These are phyloP conservation scores for Cercis canadensis DNA, from an alignment of 306 rosid species.

Conservation along the genomic window DNA sequence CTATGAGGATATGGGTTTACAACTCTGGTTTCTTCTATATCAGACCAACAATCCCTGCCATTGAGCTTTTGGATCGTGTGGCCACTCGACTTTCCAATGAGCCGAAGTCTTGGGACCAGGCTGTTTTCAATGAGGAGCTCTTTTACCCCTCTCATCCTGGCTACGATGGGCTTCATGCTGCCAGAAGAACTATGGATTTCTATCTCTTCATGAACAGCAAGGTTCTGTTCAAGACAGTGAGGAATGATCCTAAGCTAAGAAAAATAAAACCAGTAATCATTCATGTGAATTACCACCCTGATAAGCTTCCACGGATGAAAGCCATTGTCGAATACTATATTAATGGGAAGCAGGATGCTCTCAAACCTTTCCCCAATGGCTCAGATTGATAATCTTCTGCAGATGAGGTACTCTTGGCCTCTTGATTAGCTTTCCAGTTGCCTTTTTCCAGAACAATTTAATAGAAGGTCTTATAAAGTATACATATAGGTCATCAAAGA, in stretches of 20 bases:
- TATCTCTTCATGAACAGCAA: slow-evolving; percentile 91
- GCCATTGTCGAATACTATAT: slow-evolving; percentile 82
- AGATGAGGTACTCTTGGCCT: not conserved
- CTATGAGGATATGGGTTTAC: slow-evolving; percentile 93
- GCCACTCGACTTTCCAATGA: slow-evolving; percentile 75
- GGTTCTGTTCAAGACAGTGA: slow-evolving; percentile 81
- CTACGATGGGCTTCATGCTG: slow-evolving; percentile 85
- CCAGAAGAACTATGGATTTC: slow-evolving; percentile 88
- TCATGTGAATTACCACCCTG: slow-evolving; percentile 92
- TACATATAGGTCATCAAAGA: slow-evolving; percentile 3
- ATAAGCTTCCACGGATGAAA: slow-evolving; percentile 78
- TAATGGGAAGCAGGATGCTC: slow-evolving; percentile 74
- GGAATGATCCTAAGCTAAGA: slow-evolving; percentile 67
- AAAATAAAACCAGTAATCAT: slow-evolving; percentile 81
- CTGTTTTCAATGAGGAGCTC: slow-evolving; percentile 94
- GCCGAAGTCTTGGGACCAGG: slow-evolving; percentile 83
- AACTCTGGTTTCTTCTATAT: slow-evolving; percentile 96
- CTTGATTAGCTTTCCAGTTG: slow-evolving; percentile 18
- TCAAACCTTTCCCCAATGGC: slow-evolving; percentile 83
- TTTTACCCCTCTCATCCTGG: slow-evolving; percentile 81
- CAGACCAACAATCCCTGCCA: slow-evolving; percentile 87
- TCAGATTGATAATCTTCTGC: slow-evolving; percentile 58
- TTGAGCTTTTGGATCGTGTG: slow-evolving; percentile 90
- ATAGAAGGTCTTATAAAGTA: slow-evolving; percentile 35
- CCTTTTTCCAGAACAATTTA: slow-evolving; percentile 6